Base-by-base conservation (phyloP, 306 rosid species). In the Prinsepia uniflora region DNA sequence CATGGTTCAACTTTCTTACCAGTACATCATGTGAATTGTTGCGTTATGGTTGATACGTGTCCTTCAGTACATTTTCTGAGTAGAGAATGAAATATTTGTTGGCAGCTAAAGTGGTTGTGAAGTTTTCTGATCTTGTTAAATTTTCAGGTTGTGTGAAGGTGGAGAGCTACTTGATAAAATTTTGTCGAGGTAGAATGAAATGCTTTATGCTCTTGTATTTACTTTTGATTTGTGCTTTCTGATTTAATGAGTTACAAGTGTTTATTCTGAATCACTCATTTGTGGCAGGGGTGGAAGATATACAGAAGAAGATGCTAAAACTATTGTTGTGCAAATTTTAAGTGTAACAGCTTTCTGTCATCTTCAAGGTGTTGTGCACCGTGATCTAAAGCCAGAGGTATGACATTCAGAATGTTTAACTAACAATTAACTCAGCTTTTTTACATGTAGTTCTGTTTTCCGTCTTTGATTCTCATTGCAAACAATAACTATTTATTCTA, bases 301-400 rank as follows among this genome's bases (percentile, higher is more conserved):
- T 78, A 58, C 86, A 4, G 98, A 94, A 86, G 88, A 87, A 58
- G 98, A 90, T 14, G 96, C 98, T 47, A 94, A 94, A 86, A 81
- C 79, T 70, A 94, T 90, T 83, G 72, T 94, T 80, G 81, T 86
- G 75, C 98, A 94, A 84, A 94, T 94, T 73, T 78, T 90, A 42
- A 83, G 79, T 76, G 98, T 88, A 19, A 94, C 84, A 77, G 81
- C 98, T 30, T 90, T 75, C 79, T 90, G 94, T 78, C 98, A 90
- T 84, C 92, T 90, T 71, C 98, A 94, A 80, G 98, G 98, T 54
- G 97, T 94, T 19, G 94, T 90, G 68, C 98, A 90, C 57, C 97
- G 98, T 57, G 98, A 94, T 79, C 85, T 94, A 65, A 94, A 94
- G 84, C 98, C 98, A 63, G 98, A 94, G 98, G 98, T 93, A 81